A percentile compares a stretch with the other conserved stretches of the same genome.
phyloP scores from a whole-genome alignment of 2,329 filamentous ascomycete genomes.

The Cercospora beticola region DNA sequence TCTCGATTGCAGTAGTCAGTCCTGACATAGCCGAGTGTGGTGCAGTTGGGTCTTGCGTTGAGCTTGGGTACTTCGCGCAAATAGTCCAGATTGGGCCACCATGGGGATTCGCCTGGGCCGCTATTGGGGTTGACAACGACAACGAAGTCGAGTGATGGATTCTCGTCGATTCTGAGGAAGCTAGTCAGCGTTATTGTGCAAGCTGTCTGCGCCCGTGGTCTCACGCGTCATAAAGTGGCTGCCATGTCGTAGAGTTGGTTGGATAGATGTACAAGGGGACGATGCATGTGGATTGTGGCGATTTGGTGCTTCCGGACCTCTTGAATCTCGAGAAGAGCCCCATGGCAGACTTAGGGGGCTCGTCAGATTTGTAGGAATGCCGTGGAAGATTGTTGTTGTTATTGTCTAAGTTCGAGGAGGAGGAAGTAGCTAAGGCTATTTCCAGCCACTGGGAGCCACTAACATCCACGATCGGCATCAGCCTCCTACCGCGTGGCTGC shows the following conservation, averaged over 20 bases:
- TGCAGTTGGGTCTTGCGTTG: constrained; percentile 31
- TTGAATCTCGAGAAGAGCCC: constrained; percentile 14
- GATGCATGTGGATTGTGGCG: constrained; percentile 23
- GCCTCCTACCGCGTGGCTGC: constrained; percentile 7
- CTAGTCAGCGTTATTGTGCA: neutral
- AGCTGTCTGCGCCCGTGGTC: neutral
- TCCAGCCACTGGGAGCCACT: neutral
- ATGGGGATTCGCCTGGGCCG: constrained; percentile 26
- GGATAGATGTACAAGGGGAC: constrained; percentile 30
- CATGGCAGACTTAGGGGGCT: constrained; percentile 1
- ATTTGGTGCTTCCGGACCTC: neutral
- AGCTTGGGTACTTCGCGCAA: constrained; percentile 30
- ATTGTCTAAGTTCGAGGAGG: neutral
- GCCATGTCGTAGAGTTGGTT: constrained; percentile 22
- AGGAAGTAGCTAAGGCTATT: neutral
- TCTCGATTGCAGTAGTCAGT: constrained; percentile 30
- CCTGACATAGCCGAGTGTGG: constrained; percentile 33
- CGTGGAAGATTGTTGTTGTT: neutral
- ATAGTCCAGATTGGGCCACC: constrained; percentile 30
- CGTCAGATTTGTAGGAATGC: neutral
- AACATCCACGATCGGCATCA: neutral
- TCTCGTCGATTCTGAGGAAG: constrained; percentile 19
- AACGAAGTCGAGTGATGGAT: constrained; percentile 26
- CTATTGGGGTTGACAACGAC: constrained; percentile 31
- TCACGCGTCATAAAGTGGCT: constrained; percentile 24